Conservation (phyloP, 2,329 filamentous ascomycete species). For the Verticillium nonalfalfae region DNA sequence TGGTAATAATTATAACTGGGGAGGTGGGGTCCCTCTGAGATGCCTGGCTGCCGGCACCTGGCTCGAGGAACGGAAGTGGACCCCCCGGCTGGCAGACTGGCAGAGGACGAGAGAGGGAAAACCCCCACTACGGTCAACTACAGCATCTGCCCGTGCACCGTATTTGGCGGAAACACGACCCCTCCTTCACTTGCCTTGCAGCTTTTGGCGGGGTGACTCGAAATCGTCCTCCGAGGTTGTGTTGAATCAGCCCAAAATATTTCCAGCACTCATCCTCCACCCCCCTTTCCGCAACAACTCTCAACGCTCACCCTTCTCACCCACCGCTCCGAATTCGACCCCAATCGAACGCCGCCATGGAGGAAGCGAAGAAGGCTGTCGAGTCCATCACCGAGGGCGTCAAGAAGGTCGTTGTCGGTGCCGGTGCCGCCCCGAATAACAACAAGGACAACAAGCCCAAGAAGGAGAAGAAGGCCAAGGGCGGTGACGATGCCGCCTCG, state of each 20-base stretch:
- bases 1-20: too few relatives aligned
- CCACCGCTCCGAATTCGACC: background rate
- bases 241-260: slow-evolving; percentile 6
- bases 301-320: background rate
- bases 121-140: background rate
- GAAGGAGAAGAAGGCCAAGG: slow-evolving; percentile 41
- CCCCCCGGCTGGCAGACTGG: background rate
- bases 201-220: slow-evolving; percentile 11
- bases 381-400: slow-evolving; percentile 30
- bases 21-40: background rate
- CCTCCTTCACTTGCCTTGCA: background rate
- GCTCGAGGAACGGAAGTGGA: background rate
- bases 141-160: background rate
- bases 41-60: background rate
- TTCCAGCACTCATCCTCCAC: background rate
- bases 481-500: slow-evolving; percentile 24
- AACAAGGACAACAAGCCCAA: slow-evolving; percentile 39
- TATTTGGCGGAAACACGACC: background rate
- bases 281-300: background rate
- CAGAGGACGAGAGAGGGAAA: too few relatives aligned
- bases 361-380: slow-evolving; percentile 39
- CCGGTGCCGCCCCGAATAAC: slow-evolving; percentile 48
- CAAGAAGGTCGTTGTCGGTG: slow-evolving; percentile 46
- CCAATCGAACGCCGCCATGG: slow-evolving; percentile 28
- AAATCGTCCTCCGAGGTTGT: background rate